A percentile compares a stretch with the other conserved stretches of the same genome.
phyloP scores from a whole-genome alignment of 2,329 filamentous ascomycete species.

The Truncatella angustata region DNA sequence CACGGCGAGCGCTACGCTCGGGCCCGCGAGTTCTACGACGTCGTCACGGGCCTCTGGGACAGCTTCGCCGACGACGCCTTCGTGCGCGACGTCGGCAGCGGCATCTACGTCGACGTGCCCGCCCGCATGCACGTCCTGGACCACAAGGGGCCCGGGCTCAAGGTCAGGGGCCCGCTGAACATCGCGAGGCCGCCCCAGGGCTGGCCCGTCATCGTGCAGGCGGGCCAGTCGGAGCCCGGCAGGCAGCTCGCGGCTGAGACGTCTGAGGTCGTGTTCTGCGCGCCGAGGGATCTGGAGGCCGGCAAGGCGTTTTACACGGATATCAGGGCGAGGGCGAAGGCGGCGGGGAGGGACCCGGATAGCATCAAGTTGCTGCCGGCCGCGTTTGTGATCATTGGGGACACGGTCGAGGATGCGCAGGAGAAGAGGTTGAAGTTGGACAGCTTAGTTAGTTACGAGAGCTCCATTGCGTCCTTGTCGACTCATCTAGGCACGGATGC shows the following conservation, averaged over 20 bases:
- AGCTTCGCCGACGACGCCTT: conserved; percentile 57
- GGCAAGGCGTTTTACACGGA: conserved; percentile 49
- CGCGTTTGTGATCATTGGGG: conserved; percentile 48
- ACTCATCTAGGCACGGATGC: conserved; percentile 46
- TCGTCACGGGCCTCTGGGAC: conserved; percentile 52
- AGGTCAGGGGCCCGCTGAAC: conserved; percentile 47
- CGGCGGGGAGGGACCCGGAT: conserved; percentile 41
- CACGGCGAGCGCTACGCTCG: conserved; percentile 49
- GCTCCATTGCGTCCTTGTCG: conserved; percentile 50
- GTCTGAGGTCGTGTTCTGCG: conserved; percentile 52
- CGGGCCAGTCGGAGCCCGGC: conserved; percentile 51
- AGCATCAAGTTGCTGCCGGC: conserved; percentile 52
- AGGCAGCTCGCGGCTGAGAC: conserved; percentile 51
- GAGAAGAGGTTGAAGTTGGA: conserved; percentile 48
- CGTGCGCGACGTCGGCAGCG: conserved; percentile 43
- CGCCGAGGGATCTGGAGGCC: conserved; percentile 40
- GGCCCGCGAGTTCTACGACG: conserved; percentile 51
- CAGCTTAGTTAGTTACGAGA: conserved; percentile 53
- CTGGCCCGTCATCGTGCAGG: conserved; percentile 55
- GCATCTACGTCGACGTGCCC: conserved; percentile 49
- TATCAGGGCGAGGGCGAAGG: conserved; percentile 45
- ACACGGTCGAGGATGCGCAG: conserved; percentile 46
- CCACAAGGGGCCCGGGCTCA: conserved; percentile 46
- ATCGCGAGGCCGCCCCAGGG: conserved; percentile 52
- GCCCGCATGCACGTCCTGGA: conserved; percentile 51